A percentile compares a stretch with the other conserved stretches of the same genome.
phyloP scores from a whole-genome alignment of 2,329 filamentous ascomycete species.

The Fusarium armeniacum region DNA sequence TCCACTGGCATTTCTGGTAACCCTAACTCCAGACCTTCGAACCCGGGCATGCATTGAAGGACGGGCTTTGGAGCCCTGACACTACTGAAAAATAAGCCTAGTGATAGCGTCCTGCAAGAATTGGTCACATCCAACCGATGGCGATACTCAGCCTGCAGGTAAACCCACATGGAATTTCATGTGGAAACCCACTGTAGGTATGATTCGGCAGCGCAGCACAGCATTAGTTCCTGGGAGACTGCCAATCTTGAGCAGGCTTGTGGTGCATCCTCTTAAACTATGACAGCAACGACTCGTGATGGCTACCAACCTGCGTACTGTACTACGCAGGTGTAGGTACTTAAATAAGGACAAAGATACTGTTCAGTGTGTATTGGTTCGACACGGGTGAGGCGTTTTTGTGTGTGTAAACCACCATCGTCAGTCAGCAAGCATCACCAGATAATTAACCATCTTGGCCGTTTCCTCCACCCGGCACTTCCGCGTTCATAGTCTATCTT shows the following conservation, averaged over 20 bases:
- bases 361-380: neutral
- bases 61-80: slow-evolving; percentile 14
- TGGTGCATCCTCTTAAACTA: slow-evolving; percentile 39
- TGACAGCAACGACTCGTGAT: slow-evolving; percentile 14
- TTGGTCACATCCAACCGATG: slow-evolving; percentile 41
- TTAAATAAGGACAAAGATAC: neutral
- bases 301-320: neutral
- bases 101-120: slow-evolving; percentile 35
- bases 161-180: slow-evolving; percentile 38
- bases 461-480: slow-evolving; percentile 34
- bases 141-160: slow-evolving; percentile 36
- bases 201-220: slow-evolving; percentile 40
- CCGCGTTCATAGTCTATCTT: slow-evolving; percentile 15
- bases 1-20: slow-evolving; percentile 36
- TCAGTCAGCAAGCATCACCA: slow-evolving; percentile 39
- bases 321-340: neutral
- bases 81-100: slow-evolving; percentile 43
- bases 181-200: slow-evolving; percentile 33
- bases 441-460: slow-evolving; percentile 22
- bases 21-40: slow-evolving; percentile 39
- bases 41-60: slow-evolving; percentile 17
- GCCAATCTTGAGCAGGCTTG: slow-evolving; percentile 29
- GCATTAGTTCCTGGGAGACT: slow-evolving; percentile 27
- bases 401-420: slow-evolving; percentile 33
- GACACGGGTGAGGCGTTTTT: slow-evolving; percentile 1